A percentile compares a stretch with the other conserved stretches of the same genome.
phyloP scores from a whole-genome alignment of 2,329 filamentous ascomycete species.

The Botrytis cinerea region DNA sequence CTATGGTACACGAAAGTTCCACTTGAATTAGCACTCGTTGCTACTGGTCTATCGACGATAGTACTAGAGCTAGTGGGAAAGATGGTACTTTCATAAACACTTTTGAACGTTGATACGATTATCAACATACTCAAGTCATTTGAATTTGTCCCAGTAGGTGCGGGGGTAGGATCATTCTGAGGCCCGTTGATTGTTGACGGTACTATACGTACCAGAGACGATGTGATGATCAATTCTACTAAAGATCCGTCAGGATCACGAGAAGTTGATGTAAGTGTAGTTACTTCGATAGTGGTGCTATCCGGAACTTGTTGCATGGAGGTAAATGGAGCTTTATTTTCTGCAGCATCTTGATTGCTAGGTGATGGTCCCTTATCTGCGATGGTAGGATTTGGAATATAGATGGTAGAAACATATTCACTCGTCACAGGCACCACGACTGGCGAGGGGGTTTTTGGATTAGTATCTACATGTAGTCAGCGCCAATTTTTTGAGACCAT shows the following conservation, averaged over 20 bases:
- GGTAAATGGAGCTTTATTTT: too few relatives aligned
- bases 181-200: neutral
- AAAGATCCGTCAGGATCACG: neutral
- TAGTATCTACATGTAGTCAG: neutral
- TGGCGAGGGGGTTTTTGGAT: neutral
- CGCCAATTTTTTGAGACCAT: too few relatives aligned
- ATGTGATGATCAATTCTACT: neutral
- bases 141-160: neutral
- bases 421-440: neutral
- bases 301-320: neutral
- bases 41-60: neutral
- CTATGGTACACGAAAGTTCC: constrained; percentile 3
- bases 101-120: constrained; percentile 2
- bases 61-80: neutral
- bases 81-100: constrained; percentile 4
- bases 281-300: neutral
- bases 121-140: neutral
- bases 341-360: neutral
- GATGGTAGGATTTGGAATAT: neutral
- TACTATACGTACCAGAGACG: neutral
- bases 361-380: neutral
- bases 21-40: constrained; percentile 15
- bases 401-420: neutral
- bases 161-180: neutral
- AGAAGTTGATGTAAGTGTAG: neutral